Conservation (phyloP, 345 rosid species). For the Lumnitzera littorea region DNA sequence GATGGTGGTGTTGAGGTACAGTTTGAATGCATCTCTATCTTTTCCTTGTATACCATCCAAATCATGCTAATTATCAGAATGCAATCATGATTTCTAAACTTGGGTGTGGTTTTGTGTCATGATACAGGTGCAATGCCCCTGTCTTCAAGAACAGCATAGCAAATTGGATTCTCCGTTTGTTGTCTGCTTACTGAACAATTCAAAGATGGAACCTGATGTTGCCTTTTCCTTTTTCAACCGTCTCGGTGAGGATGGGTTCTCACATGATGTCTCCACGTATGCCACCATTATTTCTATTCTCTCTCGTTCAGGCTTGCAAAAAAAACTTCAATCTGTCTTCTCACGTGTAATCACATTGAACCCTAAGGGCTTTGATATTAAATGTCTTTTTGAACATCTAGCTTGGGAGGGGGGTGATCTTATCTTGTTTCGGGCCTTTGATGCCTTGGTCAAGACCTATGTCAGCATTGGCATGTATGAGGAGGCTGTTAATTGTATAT, state of each 20-base stretch:
- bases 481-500: slow-evolving; percentile 42
- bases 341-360: slow-evolving; percentile 30
- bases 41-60: too few relatives aligned
- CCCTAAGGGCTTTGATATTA: slow-evolving; percentile 24
- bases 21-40: too few relatives aligned
- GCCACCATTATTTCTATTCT: slow-evolving; percentile 37
- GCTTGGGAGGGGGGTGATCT: slow-evolving; percentile 14
- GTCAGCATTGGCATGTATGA: slow-evolving; percentile 40
- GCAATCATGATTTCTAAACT: too few relatives aligned
- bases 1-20: too few relatives aligned
- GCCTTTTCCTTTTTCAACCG: slow-evolving; percentile 37
- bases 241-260: slow-evolving; percentile 28
- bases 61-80: too few relatives aligned
- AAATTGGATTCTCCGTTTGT: slow-evolving; percentile 19
- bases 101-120: too few relatives aligned
- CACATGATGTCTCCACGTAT: slow-evolving; percentile 34
- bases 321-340: slow-evolving; percentile 37
- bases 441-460: slow-evolving; percentile 53
- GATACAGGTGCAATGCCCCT: background rate
- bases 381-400: slow-evolving; percentile 35
- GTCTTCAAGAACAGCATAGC: slow-evolving; percentile 7
- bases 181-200: slow-evolving; percentile 21
- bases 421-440: slow-evolving; percentile 21
- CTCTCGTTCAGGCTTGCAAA: slow-evolving; percentile 29
- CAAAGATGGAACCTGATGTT: slow-evolving; percentile 35